These are phyloP conservation scores for Phytophthora pluvialis DNA, from an alignment of 352 stramenopile species.

Conservation along the genomic window DNA sequence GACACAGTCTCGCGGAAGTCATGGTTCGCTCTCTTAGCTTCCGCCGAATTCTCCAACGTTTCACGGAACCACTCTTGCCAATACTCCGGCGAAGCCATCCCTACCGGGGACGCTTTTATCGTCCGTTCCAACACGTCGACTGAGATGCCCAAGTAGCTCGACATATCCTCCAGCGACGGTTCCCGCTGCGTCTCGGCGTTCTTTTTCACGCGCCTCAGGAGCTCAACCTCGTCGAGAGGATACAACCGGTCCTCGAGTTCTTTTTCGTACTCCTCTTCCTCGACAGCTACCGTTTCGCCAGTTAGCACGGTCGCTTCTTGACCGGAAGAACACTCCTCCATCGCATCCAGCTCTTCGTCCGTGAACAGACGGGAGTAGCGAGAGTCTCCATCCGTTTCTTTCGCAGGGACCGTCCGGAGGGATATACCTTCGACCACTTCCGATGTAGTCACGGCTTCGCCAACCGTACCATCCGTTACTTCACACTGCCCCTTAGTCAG, in stretches of 20 bases:
- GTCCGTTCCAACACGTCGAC: neutral
- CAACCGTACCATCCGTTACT: too few relatives aligned
- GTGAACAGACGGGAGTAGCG: neutral
- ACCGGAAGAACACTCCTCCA: neutral
- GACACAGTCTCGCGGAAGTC: too few relatives aligned
- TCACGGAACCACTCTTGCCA: too few relatives aligned
- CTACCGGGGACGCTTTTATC: neutral
- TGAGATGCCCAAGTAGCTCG: neutral
- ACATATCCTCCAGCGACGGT: neutral
- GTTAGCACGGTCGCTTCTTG: neutral
- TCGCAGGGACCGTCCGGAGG: too few relatives aligned
- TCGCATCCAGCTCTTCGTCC: neutral
- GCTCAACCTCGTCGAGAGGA: constrained; percentile 8
- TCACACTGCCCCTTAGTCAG: too few relatives aligned
- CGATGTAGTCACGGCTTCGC: too few relatives aligned
- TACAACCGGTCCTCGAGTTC: constrained; percentile 11
- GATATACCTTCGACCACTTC: too few relatives aligned
- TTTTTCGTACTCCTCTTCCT: constrained; percentile 13
- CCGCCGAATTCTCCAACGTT: too few relatives aligned
- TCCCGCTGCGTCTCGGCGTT: neutral
- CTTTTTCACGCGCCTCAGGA: neutral
- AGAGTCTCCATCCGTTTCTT: too few relatives aligned
- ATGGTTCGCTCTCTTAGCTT: too few relatives aligned
- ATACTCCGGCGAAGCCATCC: neutral
- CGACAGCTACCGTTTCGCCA: neutral